These are phyloP conservation scores for Canna indica DNA, from an alignment of 176 grass and related monocot genomes.

Conservation along the genomic window DNA sequence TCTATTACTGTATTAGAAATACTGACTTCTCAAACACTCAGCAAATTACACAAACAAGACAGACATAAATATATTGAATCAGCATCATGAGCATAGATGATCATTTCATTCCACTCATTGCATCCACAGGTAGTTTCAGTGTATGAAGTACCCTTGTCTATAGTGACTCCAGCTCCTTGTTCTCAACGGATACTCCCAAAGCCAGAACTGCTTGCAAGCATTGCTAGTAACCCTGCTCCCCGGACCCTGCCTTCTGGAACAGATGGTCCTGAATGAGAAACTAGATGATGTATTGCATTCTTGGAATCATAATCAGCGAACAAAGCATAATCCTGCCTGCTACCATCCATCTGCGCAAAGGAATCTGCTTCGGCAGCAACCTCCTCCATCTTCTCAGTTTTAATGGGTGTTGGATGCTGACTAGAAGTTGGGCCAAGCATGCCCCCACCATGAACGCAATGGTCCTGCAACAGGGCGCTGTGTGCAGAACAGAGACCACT, in stretches of 20 bases:
- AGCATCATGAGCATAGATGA: no score
- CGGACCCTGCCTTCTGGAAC: slow-evolving; percentile 8
- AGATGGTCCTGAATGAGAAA: not conserved
- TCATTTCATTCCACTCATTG: no score
- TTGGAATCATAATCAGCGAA: not conserved
- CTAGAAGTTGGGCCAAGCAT: not conserved
- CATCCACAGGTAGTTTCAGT: not conserved
- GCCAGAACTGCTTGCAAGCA: not conserved
- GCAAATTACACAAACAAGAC: no score
- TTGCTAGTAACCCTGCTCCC: not conserved
- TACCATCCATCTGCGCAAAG: not conserved
- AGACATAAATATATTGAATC: no score
- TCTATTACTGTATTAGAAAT: no score
- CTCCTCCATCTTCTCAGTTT: not conserved
- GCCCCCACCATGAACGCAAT: not conserved
- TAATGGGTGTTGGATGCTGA: not conserved
- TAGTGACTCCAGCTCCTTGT: not conserved
- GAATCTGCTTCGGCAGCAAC: not conserved
- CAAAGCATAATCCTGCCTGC: not conserved
- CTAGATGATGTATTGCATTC: no score
- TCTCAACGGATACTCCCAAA: not conserved
- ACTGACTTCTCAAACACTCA: no score
- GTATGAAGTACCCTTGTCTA: not conserved
- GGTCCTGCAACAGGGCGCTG: slow-evolving; percentile 2
- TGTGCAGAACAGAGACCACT: not conserved